Evolutionary conservation across 2,329 filamentous ascomycete species (phyloP).

Genomic region (Colletotrichum graminicola): DNA sequence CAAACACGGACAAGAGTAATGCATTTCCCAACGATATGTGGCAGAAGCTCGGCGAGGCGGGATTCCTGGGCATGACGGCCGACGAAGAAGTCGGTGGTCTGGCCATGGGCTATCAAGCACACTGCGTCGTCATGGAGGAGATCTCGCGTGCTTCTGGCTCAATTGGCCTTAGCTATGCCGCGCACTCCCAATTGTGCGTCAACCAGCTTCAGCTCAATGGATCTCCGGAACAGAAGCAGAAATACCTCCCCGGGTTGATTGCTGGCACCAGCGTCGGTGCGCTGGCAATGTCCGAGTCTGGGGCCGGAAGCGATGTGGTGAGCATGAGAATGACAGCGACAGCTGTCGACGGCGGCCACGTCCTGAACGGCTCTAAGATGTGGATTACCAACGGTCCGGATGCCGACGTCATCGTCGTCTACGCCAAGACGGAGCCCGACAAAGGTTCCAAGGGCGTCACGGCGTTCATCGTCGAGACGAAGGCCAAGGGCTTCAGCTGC

Average conservation of each 20-base stretch:
- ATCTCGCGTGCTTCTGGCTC: constrained; percentile 86
- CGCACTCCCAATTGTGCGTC: constrained; percentile 95
- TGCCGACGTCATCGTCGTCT: constrained; percentile 93
- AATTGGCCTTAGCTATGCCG: constrained; percentile 92
- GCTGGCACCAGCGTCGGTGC: constrained; percentile 86
- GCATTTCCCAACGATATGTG: constrained; percentile 93
- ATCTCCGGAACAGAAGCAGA: constrained; percentile 79
- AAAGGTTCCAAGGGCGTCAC: constrained; percentile 91
- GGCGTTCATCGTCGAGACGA: constrained; percentile 86
- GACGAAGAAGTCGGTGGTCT: constrained; percentile 93
- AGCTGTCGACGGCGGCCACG: constrained; percentile 84
- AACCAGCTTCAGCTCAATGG: constrained; percentile 97
- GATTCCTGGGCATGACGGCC: constrained; percentile 91
- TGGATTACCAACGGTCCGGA: constrained; percentile 99
- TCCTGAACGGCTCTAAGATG: constrained; percentile 95
- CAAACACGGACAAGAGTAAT: constrained; percentile 86
- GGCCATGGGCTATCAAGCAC: constrained; percentile 94
- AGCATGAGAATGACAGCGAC: constrained; percentile 92
- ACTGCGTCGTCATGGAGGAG: constrained; percentile 96
- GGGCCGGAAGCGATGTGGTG: constrained; percentile 92
- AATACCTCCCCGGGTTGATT: constrained; percentile 84
- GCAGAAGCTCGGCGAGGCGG: constrained; percentile 91
- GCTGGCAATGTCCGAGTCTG: constrained; percentile 94
- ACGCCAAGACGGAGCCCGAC: constrained; percentile 90
- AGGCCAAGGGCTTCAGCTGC: constrained; percentile 82